Percentiles rank a stretch among this genome's conserved stretches.
Conservation (phyloP, 169 alveolate species). For the Plasmodium cynomolgi region DNA sequence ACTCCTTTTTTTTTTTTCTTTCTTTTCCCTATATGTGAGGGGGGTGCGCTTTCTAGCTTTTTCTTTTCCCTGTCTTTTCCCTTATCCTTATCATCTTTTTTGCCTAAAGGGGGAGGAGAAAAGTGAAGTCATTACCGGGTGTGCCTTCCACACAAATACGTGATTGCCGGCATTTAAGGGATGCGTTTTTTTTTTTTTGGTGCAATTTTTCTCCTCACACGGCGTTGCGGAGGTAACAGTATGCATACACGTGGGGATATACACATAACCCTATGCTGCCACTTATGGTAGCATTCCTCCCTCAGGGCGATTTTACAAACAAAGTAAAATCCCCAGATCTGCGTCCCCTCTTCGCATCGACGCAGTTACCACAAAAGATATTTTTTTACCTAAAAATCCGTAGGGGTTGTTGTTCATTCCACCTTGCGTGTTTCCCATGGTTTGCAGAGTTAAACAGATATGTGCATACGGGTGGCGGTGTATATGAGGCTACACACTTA, state of each 20-base stretch:
- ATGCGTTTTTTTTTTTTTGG: not conserved
- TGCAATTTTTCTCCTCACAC: not conserved
- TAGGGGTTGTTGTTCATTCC: slow-evolving; percentile 71
- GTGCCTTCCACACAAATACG: not conserved
- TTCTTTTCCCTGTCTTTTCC: slow-evolving; percentile 79
- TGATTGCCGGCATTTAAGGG: not conserved
- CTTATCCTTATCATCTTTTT: slow-evolving; percentile 69
- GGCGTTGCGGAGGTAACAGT: not conserved
- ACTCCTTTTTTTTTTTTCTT: slow-evolving; percentile 62
- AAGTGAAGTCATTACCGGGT: not conserved
- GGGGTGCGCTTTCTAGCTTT: slow-evolving; percentile 78
- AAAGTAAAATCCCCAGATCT: not conserved
- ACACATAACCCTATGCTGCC: not conserved
- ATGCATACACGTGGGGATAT: not conserved
- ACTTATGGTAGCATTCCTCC: not conserved
- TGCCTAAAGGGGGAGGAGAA: slow-evolving; percentile 1
- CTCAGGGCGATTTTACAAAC: not conserved
- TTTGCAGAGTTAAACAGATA: not conserved
- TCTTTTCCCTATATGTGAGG: slow-evolving; percentile 68
- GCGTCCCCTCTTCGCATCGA: not conserved
- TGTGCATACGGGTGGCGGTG: not conserved
- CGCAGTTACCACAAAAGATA: not conserved
- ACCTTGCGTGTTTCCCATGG: slow-evolving; percentile 61
- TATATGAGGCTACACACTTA: not conserved
- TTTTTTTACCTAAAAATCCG: slow-evolving; percentile 63